These are phyloP conservation scores for Dendrobium nobile DNA, from an alignment of 106 monocot genomes.

Conservation along the genomic window DNA sequence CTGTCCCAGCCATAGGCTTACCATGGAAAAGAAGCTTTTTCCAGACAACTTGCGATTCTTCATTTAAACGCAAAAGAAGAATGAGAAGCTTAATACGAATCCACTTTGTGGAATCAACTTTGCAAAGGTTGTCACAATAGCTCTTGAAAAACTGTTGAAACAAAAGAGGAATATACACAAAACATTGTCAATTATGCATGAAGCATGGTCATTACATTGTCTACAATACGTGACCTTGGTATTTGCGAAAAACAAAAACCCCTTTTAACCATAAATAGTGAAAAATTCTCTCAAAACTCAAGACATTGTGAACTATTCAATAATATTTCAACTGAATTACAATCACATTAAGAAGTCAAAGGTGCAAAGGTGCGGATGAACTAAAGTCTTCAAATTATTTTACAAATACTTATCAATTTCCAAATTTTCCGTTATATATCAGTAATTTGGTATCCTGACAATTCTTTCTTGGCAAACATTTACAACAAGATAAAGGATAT, in stretches of 20 bases:
- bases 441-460: not conserved
- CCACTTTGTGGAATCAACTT: conserved; percentile 19
- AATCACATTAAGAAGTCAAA: not conserved
- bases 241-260: not conserved
- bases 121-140: conserved; percentile 20
- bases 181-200: not conserved
- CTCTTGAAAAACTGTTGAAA: conserved; percentile 51
- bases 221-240: not conserved
- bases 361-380: not conserved
- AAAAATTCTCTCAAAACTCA: not conserved
- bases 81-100: conserved; percentile 57
- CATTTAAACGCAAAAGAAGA: conserved; percentile 50
- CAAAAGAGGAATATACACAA: not conserved
- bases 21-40: conserved; percentile 13
- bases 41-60: conserved; percentile 44
- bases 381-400: not conserved
- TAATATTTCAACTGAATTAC: not conserved
- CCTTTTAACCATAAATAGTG: not conserved
- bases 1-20: conserved; percentile 10
- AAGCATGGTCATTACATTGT: not conserved
- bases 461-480: not conserved
- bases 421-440: not conserved
- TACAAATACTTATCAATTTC: not conserved
- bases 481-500: not conserved
- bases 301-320: not conserved